Evolutionary conservation across 805 yeast genomes (phyloP).

Genomic region (Lipomyces starkeyi): DNA sequence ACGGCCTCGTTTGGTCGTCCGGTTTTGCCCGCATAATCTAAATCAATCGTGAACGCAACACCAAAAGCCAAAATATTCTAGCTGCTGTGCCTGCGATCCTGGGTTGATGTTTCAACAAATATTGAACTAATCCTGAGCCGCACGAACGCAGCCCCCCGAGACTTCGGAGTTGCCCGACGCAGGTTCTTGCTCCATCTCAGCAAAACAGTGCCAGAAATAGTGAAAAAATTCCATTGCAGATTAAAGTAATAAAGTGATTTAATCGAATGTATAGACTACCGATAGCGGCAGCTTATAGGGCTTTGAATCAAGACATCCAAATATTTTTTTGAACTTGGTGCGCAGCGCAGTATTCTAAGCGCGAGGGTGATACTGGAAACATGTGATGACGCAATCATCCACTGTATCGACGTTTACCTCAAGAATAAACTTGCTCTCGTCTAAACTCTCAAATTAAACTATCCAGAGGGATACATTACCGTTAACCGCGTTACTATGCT

Average conservation of each 20-base stretch:
- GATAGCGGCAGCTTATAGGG: too few relatives aligned
- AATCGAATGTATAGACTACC: not conserved
- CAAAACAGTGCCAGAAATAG: not conserved
- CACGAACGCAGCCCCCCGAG: constrained; percentile 22
- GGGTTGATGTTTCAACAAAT: not conserved
- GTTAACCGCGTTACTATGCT: too few relatives aligned
- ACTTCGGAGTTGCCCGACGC: constrained; percentile 24
- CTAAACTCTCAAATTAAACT: too few relatives aligned
- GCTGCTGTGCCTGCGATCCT: not conserved
- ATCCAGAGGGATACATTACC: too few relatives aligned
- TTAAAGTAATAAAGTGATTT: not conserved
- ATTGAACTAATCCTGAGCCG: constrained; percentile 11
- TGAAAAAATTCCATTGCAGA: not conserved
- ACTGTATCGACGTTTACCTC: too few relatives aligned
- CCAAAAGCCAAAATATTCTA: not conserved
- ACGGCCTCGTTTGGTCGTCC: too few relatives aligned
- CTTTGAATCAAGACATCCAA: too few relatives aligned
- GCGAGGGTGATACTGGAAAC: too few relatives aligned
- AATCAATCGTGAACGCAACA: not conserved
- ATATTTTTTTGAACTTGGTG: too few relatives aligned
- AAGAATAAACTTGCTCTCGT: too few relatives aligned
- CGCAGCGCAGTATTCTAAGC: too few relatives aligned
- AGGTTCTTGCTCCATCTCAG: not conserved
- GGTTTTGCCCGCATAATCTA: not conserved
- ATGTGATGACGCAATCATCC: too few relatives aligned